Conservation (phyloP, 2,329 filamentous ascomycete genomes). For the Penicillium sp. region DNA sequence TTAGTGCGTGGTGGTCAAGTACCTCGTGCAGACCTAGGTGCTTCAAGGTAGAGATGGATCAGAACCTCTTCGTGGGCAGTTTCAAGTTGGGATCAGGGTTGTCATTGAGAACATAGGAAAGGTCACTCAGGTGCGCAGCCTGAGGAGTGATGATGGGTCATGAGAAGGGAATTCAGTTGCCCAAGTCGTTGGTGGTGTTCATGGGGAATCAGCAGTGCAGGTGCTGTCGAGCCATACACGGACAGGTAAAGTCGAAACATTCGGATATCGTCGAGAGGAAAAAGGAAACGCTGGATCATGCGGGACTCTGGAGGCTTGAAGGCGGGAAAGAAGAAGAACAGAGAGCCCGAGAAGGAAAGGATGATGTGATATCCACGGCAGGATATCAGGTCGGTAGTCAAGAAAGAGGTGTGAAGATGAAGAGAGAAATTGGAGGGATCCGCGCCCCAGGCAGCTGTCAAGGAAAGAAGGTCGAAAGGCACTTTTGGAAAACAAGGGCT, state of each 20-base stretch:
- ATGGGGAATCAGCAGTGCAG: conserved; percentile 21
- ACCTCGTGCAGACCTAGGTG: background rate
- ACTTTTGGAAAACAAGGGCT: too few relatives aligned
- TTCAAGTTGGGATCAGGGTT: background rate
- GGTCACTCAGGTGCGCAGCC: background rate
- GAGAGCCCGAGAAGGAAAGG: conserved; percentile 16
- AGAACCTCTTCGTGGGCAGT: conserved; percentile 7
- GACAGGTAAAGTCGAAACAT: background rate
- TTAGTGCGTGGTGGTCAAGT: conserved; percentile 6
- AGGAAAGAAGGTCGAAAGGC: background rate
- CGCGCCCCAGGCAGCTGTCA: conserved; percentile 14
- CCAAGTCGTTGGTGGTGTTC: conserved; percentile 21
- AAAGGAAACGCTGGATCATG: conserved; percentile 15
- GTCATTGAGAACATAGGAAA: conserved; percentile 20
- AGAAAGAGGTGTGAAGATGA: background rate
- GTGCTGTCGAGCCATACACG: conserved; percentile 13
- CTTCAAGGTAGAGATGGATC: background rate
- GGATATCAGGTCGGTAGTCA: conserved; percentile 13
- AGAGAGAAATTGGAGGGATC: conserved; percentile 1
- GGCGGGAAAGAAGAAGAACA: conserved; percentile 1
- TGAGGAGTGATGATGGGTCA: conserved; percentile 5
- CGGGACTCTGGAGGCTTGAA: conserved; percentile 9
- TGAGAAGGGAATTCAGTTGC: conserved; percentile 11
- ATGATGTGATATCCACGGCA: conserved; percentile 21
- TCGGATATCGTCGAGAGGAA: conserved; percentile 15